Conservation (phyloP, 805 yeast species). For the Diddensiella santjacobensis region DNA sequence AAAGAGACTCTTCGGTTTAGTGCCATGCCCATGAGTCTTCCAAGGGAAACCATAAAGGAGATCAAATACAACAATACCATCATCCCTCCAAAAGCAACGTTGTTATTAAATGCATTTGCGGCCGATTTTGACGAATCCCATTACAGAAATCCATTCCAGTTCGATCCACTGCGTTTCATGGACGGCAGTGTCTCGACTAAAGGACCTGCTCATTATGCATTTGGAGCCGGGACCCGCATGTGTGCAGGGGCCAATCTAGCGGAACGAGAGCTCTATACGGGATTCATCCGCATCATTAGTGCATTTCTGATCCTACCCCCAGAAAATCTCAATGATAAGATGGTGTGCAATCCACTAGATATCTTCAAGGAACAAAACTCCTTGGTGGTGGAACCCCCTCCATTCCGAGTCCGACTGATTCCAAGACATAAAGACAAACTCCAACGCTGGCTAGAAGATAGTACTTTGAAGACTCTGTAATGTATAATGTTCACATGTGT, state of each 20-base stretch:
- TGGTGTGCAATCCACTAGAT: constrained; percentile 50
- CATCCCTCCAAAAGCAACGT: constrained; percentile 55
- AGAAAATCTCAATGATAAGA: constrained; percentile 26
- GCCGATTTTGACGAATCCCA: constrained; percentile 58
- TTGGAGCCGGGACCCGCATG: constrained; percentile 68
- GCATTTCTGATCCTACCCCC: constrained; percentile 53
- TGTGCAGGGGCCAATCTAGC: constrained; percentile 70
- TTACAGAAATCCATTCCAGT: constrained; percentile 26
- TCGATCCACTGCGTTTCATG: constrained; percentile 32
- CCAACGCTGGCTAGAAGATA: not conserved
- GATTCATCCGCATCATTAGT: constrained; percentile 51
- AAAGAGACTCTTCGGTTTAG: constrained; percentile 62
- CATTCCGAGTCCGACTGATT: constrained; percentile 36
- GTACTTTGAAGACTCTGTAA: not conserved
- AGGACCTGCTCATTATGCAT: constrained; percentile 43
- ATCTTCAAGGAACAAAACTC: constrained; percentile 52
- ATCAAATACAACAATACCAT: constrained; percentile 39
- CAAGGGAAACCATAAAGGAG: constrained; percentile 54
- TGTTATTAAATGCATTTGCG: constrained; percentile 66
- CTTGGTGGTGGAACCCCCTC: constrained; percentile 59
- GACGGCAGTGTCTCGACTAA: constrained; percentile 6
- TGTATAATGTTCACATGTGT: not conserved
- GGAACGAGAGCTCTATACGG: constrained; percentile 57
- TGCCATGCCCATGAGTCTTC: constrained; percentile 64
- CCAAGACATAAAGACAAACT: constrained; percentile 29